Evolutionary conservation across 352 stramenopile species (phyloP), one percentile per base, ranked within the genome.

Genomic region (Hyphochytrium catenoides): DNA sequence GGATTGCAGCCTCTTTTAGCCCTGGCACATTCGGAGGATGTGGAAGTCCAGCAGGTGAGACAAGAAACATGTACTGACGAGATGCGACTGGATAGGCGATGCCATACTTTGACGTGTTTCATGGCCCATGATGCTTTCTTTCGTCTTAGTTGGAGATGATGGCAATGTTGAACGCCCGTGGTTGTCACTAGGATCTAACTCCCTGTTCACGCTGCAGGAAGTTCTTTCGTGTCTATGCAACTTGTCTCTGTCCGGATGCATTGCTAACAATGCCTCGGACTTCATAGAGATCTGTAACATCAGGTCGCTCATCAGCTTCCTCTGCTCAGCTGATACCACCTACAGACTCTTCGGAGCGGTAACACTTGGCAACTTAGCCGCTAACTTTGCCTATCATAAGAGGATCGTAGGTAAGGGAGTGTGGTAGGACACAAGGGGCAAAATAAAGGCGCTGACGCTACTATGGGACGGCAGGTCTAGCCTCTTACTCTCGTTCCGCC

Each of bases 151-250:
- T n/a, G n/a, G n/a, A n/a, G n/a, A n/a, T n/a, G n/a, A n/a, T n/a
- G n/a, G n/a, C n/a, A n/a, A n/a, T n/a, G n/a, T n/a, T n/a, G n/a
- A n/a, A n/a, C n/a, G n/a, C n/a, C n/a, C n/a, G n/a, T n/a, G n/a
- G n/a, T n/a, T n/a, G n/a, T n/a, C n/a, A n/a, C n/a, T n/a, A n/a
- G n/a, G n/a, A n/a, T n/a, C n/a, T n/a, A n/a, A n/a, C n/a, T n/a
- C n/a, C n/a, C n/a, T n/a, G n/a, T n/a, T n/a, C n/a, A n/a, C n/a
- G n/a, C n/a, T n/a, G n/a, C n/a, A 90, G 39, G 84, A 96, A 57
- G 78, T 93, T n/a, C 60, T 96, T 5, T 74, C 78, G 23, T 91
- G 74, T 25, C 43, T 97, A n/a, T 96, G 85, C 47, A 97, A 97
- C 36, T 56, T 97, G 21, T 95, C 78, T 5, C 57, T 95, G 6